Evolutionary conservation across 306 rosid species (phyloP), one percentile per base, ranked within the genome.

Genomic region (Medicago truncatula): DNA sequence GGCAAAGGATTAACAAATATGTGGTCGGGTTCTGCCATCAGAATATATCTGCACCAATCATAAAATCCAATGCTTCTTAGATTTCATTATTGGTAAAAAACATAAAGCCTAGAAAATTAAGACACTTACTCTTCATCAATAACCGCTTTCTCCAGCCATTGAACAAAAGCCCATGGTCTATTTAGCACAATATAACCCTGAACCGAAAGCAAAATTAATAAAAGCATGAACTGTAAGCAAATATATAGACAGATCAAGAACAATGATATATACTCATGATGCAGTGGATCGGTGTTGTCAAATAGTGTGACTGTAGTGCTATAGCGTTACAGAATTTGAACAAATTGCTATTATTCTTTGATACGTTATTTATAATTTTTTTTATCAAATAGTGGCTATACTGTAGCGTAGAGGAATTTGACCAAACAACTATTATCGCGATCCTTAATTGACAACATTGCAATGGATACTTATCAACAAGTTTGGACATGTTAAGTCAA

Each of bases 91-190:
- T 61, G 17, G 16, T 41, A 44, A 23, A 56, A 23, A 11, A 11
- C 41, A 58, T 47, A 20, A 72, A 44, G 52, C 12, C 53, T 21
- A 67, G 60, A 66, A 76, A 67, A 67, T 46, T 44, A 52, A 52
- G 38, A 25, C 17, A 78, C 93, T 76, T 71, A 93, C 97, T 93
- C 92, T 88, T 93, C 98, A 70, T 89, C 89, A 43, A 93, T 88
- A n/a, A 58, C 75, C 72, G 92, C 97, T 85, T 88, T 89, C 87
- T 91, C 97, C 76, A 93, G 89, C 98, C 98, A 93, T 74, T 93
- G 98, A 79, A 93, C 93, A 84, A 93, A 93, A 69, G 98, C 98
- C 98, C 98, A 93, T 10, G 98, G 98, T 84, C 97, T 89, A 78
- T 93, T 89, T 73, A 93, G 89, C 76, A 91, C 98, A 68, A 93